Evolutionary conservation across 108 stramenopile species (phyloP), one percentile per base, ranked within the genome.

Genomic region (Epithemia pelagica): DNA sequence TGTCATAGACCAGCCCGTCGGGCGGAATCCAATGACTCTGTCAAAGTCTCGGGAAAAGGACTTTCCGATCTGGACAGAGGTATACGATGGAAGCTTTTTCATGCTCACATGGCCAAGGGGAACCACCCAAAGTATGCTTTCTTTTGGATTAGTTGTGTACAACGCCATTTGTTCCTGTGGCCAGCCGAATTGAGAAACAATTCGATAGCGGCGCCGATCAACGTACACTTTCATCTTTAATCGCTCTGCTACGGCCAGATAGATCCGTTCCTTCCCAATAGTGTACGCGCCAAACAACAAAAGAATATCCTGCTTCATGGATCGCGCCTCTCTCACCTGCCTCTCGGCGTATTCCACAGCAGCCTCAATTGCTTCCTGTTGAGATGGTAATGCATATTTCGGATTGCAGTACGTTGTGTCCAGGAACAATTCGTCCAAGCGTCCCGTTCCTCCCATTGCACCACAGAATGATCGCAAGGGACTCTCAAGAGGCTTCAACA

Each of bases 231-330:
- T 91, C 58, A 68, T 60, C 51, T 70, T 68, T 32, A 79, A 74
- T 51, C 67, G 67, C 65, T 79, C 73, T 0, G 96, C 96, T 27
- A 96, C 92, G 8, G 91, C 79, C 30, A 92, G 59, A 59, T 88
- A 94, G n/a, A 96, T 90, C 54, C 75, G 76, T 65, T 97, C 96
- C 69, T 97, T 97, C 24, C 96, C 96, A 32, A 97, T 96, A 0
- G 91, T 92, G 67, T 97, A 97, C 19, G 89, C 83, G 3, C 96
- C 96, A 65, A 97, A 95, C n/a, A 96, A 62, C 59, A 95, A 81
- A 0, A 97, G 75, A 33, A 73, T 80, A 52, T 51, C 32, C 64
- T 70, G 58, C 18, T 71, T 68, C 51, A 60, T 65, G 18, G 76
- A 54, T 26, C 82, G 69, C 1, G 65, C 65, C 5, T 58, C 65